Conservation (phyloP, 1,284 basidiomycete species). For the Puccinia triticina region DNA sequence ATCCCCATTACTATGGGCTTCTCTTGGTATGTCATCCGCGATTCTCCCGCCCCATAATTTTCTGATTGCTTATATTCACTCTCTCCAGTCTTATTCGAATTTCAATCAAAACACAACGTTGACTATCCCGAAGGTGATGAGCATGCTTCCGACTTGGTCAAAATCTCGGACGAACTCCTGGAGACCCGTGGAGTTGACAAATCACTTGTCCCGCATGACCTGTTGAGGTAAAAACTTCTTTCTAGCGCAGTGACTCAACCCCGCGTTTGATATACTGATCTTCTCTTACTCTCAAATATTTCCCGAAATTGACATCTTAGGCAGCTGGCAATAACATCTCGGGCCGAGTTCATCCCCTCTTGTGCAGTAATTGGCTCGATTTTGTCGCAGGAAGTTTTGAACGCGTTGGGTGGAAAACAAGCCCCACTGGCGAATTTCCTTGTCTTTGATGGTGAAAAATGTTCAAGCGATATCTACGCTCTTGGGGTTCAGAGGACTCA, state of each 20-base stretch:
- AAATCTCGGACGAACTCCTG: constrained; percentile 31
- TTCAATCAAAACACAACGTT: constrained; percentile 16
- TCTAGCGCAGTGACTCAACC: not conserved
- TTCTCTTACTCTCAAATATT: not conserved
- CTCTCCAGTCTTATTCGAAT: constrained; percentile 77
- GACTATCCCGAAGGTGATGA: constrained; percentile 11
- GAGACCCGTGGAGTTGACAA: constrained; percentile 11
- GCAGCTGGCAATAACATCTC: constrained; percentile 70
- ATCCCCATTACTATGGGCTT: constrained; percentile 68
- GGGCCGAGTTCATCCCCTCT: constrained; percentile 83
- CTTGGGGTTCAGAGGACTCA: constrained; percentile 38
- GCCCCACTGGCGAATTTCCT: constrained; percentile 90
- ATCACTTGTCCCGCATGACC: not conserved
- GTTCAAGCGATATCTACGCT: constrained; percentile 45
- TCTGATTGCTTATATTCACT: constrained; percentile 10
- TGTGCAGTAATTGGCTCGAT: constrained; percentile 92
- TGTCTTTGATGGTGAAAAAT: constrained; percentile 69
- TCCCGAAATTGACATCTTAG: constrained; percentile 60
- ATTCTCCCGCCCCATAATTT: constrained; percentile 1
- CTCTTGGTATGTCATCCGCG: constrained; percentile 67
- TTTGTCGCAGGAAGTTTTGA: constrained; percentile 90
- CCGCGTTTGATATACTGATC: not conserved
- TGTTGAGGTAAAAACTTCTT: constrained; percentile 28
- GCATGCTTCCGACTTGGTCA: constrained; percentile 20
- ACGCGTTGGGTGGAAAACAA: constrained; percentile 84